Conservation (phyloP, 1,139 yeast species). For the Debaryomyces singareniensis region DNA sequence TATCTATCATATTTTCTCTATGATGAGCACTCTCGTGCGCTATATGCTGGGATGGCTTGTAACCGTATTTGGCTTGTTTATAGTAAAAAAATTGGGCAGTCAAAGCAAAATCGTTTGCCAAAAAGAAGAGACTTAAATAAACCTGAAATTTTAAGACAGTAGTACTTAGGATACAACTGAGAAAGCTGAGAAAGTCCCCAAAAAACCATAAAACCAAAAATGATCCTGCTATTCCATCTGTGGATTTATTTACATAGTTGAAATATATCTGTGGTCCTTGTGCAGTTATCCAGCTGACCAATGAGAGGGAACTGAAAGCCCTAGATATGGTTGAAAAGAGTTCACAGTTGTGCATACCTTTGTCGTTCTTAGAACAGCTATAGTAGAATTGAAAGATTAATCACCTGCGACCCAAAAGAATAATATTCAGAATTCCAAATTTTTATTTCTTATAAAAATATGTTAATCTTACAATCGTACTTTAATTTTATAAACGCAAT, state of each 20-base stretch:
- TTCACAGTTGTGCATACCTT: slow-evolving; percentile 1
- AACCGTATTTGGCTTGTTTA: slow-evolving; percentile 21
- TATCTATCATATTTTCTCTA: background rate
- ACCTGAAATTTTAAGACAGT: slow-evolving; percentile 73
- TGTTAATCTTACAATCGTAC: too few species aligned
- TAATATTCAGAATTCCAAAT: too few species aligned
- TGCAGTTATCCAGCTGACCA: slow-evolving; percentile 70
- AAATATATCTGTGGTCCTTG: slow-evolving; percentile 81
- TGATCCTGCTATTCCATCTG: slow-evolving; percentile 78
- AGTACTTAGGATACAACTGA: slow-evolving; percentile 73
- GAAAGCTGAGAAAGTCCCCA: slow-evolving; percentile 77
- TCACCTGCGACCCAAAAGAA: too few species aligned
- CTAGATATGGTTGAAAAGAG: slow-evolving; percentile 16
- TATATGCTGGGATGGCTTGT: background rate
- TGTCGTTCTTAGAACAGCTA: too few species aligned
- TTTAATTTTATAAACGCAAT: too few species aligned
- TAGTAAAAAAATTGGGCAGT: slow-evolving; percentile 55
- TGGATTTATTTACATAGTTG: slow-evolving; percentile 71
- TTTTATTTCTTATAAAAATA: too few species aligned
- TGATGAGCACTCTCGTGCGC: background rate
- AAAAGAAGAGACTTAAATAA: slow-evolving; percentile 66
- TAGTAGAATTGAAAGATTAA: too few species aligned
- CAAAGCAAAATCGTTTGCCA: slow-evolving; percentile 27
- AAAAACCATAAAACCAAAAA: slow-evolving; percentile 74
- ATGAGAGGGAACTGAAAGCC: slow-evolving; percentile 28